A percentile compares a stretch with the other conserved stretches of the same genome.
Evolutionary conservation across 2,329 filamentous ascomycete species (phyloP).

Genomic region (Xylariaceae sp.): DNA sequence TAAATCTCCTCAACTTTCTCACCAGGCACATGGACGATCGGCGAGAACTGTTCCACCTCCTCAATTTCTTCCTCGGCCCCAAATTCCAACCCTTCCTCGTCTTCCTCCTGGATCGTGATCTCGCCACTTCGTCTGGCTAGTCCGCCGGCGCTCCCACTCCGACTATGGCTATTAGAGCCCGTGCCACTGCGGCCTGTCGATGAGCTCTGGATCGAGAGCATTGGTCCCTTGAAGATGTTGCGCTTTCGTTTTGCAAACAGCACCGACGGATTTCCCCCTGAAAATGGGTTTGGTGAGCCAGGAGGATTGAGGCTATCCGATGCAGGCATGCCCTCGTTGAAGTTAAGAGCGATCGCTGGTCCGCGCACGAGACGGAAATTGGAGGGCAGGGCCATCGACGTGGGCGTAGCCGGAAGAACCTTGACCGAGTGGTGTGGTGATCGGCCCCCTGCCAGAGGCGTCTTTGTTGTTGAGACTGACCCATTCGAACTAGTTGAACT

Average conservation of each 20-base stretch:
- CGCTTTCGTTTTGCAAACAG: slow-evolving; percentile 79
- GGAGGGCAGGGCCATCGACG: slow-evolving; percentile 68
- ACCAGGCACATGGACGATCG: slow-evolving; percentile 29
- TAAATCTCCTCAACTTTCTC: slow-evolving; percentile 35
- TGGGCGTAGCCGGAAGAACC: slow-evolving; percentile 88
- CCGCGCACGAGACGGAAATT: slow-evolving; percentile 79
- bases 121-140: slow-evolving; percentile 67
- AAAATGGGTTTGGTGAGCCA: slow-evolving; percentile 56
- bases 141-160: slow-evolving; percentile 59
- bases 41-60: slow-evolving; percentile 36
- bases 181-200: slow-evolving; percentile 33
- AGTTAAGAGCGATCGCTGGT: slow-evolving; percentile 48
- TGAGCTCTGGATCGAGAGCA: slow-evolving; percentile 50
- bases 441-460: slow-evolving; percentile 58
- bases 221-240: slow-evolving; percentile 77
- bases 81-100: slow-evolving; percentile 46
- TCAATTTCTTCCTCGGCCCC: slow-evolving; percentile 31
- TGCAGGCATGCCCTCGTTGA: slow-evolving; percentile 56
- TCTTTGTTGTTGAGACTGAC: slow-evolving; percentile 65
- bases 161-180: slow-evolving; percentile 39
- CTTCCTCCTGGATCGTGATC: slow-evolving; percentile 66
- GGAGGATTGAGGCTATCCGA: slow-evolving; percentile 40
- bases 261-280: slow-evolving; percentile 50
- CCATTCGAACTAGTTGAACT: slow-evolving; percentile 85
- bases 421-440: slow-evolving; percentile 90